Percentiles rank a stretch among this genome's conserved stretches.
phyloP scores from a whole-genome alignment of 1,284 basidiomycete species.

The Malassezia yamatoensis region DNA sequence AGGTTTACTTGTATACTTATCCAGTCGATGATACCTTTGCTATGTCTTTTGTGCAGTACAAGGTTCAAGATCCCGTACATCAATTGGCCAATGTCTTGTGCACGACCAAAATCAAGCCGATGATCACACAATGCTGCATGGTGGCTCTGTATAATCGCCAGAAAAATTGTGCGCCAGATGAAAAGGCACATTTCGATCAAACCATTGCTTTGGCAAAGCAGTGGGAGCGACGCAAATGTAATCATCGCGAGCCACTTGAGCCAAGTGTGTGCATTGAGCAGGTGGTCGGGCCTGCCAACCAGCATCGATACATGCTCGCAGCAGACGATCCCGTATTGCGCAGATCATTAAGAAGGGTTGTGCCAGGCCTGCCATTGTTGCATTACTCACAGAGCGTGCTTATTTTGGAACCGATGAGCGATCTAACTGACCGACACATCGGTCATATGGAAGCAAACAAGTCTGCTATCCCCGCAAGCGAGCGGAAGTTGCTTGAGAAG shows the following conservation, averaged over 20 bases:
- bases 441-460: slow-evolving; percentile 26
- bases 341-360: slow-evolving; percentile 18
- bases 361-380: slow-evolving; percentile 34
- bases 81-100: slow-evolving; percentile 30
- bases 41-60: slow-evolving; percentile 28
- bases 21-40: slow-evolving; percentile 36
- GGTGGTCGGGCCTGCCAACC: slow-evolving; percentile 60
- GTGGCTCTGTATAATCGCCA: slow-evolving; percentile 33
- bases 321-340: slow-evolving; percentile 24
- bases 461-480: slow-evolving; percentile 21
- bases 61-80: slow-evolving; percentile 24
- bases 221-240: slow-evolving; percentile 86
- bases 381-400: slow-evolving; percentile 44
- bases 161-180: slow-evolving; percentile 17
- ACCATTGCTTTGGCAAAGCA: slow-evolving; percentile 53
- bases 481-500: slow-evolving; percentile 14
- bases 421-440: slow-evolving; percentile 28
- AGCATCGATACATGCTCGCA: slow-evolving; percentile 43
- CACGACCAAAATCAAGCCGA: slow-evolving; percentile 33
- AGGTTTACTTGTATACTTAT: not conserved
- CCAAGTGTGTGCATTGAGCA: slow-evolving; percentile 72
- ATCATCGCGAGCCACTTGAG: slow-evolving; percentile 70
- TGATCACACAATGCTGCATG: slow-evolving; percentile 47
- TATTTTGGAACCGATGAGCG: slow-evolving; percentile 44
- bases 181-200: slow-evolving; percentile 47